Conservation (phyloP, 345 rosid species). For the Cardiospermum halicacabum region DNA sequence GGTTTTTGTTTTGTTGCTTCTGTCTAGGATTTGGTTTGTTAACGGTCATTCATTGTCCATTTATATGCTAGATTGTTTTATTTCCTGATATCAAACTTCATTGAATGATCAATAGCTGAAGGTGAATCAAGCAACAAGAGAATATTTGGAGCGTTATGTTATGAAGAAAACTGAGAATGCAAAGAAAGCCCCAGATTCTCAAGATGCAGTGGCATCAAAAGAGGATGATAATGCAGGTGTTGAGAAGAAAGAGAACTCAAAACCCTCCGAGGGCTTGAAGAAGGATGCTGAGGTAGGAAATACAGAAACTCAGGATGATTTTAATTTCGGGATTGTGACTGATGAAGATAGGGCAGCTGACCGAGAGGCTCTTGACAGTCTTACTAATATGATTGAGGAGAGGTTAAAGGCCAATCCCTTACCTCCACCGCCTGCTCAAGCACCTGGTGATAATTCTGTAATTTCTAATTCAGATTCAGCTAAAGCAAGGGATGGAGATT, state of each 20-base stretch:
- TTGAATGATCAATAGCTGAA: slow-evolving; percentile 50
- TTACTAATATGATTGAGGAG: slow-evolving; percentile 67
- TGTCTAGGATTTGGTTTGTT: no score
- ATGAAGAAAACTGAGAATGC: slow-evolving; percentile 68
- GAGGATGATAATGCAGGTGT: slow-evolving; percentile 33
- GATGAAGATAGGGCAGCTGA: slow-evolving; percentile 86
- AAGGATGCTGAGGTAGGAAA: slow-evolving; percentile 43
- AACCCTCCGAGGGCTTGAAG: slow-evolving; percentile 38
- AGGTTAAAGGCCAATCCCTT: slow-evolving; percentile 76
- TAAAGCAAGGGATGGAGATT: slow-evolving; percentile 65
- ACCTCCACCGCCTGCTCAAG: slow-evolving; percentile 83
- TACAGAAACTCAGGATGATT: slow-evolving; percentile 52
- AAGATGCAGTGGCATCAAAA: slow-evolving; percentile 38
- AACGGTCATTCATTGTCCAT: background rate
- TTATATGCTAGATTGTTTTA: background rate
- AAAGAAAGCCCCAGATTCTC: slow-evolving; percentile 57
- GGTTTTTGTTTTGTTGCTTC: no score
- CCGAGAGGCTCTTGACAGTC: slow-evolving; percentile 62
- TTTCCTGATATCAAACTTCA: slow-evolving; percentile 8
- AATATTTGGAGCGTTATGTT: slow-evolving; percentile 74
- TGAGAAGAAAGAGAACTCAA: slow-evolving; percentile 41
- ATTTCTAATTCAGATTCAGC: slow-evolving; percentile 42
- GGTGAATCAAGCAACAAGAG: slow-evolving; percentile 85
- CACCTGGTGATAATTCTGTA: slow-evolving; percentile 46
- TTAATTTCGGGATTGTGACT: slow-evolving; percentile 68